Base-by-base conservation (phyloP, 306 rosid genomes). In the Quercus alba region DNA sequence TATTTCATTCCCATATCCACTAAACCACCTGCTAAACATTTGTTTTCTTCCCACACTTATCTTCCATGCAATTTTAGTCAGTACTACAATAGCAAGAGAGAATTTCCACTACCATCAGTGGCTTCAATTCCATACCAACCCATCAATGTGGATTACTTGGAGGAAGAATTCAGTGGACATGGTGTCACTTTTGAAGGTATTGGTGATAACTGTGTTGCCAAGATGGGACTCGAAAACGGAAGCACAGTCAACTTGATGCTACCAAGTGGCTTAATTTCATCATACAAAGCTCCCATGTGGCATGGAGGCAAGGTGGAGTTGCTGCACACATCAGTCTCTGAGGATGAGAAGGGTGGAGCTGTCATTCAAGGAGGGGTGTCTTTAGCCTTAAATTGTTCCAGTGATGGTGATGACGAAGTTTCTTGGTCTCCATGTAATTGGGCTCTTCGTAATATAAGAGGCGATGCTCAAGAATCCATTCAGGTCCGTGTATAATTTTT, bases 271-370 rank as follows among this genome's bases (percentile, higher is more conserved):
- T 78, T 91, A 74, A 87, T 94, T 72, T 87, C 97, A 0, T 94
- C 98, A 15, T 92, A 91, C 77, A 94, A 91, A 81, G 86, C 94
- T 62, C 84, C 86, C 35, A 89, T 94, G 98, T 94, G 97, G 98
- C 98, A 94, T 70, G 94, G 98, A 0, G 97, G 93, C 66, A 85
- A 80, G 8, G 75, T 86, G n/a, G 98, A 92, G 84, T 49, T 94
- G 74, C 92, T 94, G 44, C 93, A 94, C 19, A 84, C 97, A 17
- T 71, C 88, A 5, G 94, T 92, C 20, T 86, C 88, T 4, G 90
- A 87, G 83, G 89, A 87, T 26, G 84, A 80, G 26, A 31, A 78
- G 57, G 88, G 89, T 21, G 85, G 20, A 52, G 84, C 86, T 28
- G 58, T 79, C 54, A 74, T 92, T 80, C 90, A 77, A 83, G 98